Percentiles rank a stretch among this genome's conserved stretches.
Evolutionary conservation across 768 basidiomycete genomes (phyloP).

Genomic region (Suillus decipiens): DNA sequence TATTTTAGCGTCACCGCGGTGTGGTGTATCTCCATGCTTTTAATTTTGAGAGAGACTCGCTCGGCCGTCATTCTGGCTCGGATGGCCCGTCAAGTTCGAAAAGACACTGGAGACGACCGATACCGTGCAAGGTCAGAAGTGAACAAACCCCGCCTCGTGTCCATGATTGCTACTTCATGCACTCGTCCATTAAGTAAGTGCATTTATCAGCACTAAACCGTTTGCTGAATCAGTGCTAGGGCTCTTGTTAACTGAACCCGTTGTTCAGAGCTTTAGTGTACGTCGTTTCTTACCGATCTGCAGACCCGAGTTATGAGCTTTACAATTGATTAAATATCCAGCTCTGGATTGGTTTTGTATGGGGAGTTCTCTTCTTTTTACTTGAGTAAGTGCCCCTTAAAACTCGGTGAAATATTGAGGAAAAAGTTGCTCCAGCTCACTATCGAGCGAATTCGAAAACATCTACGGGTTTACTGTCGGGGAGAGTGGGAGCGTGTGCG

Average conservation of each 20-base stretch:
- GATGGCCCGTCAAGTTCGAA: constrained; percentile 62
- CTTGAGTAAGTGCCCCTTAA: constrained; percentile 46
- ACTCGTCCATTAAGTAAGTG: constrained; percentile 70
- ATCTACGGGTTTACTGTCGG: constrained; percentile 64
- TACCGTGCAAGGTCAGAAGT: constrained; percentile 68
- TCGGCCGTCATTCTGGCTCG: constrained; percentile 67
- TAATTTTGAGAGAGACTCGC: constrained; percentile 75
- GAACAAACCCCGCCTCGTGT: constrained; percentile 54
- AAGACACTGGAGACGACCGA: constrained; percentile 60
- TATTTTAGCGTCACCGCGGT: constrained; percentile 49
- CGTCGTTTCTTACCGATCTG: constrained; percentile 20
- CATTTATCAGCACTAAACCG: neutral
- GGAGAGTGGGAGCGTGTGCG: constrained; percentile 59
- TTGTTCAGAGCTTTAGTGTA: constrained; percentile 74
- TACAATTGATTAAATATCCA: constrained; percentile 28
- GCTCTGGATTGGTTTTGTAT: constrained; percentile 74
- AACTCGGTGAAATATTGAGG: neutral
- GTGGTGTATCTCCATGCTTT: constrained; percentile 49
- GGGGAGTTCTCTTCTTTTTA: constrained; percentile 75
- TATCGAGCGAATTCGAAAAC: constrained; percentile 53
- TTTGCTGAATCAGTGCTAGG: constrained; percentile 15
- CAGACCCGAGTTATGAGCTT: neutral
- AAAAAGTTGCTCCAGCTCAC: constrained; percentile 41
- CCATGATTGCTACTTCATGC: constrained; percentile 68
- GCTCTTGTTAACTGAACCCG: constrained; percentile 52